Base-by-base conservation (phyloP, 192 early-diverging fungal species). In the Coemansia sp. region DNA sequence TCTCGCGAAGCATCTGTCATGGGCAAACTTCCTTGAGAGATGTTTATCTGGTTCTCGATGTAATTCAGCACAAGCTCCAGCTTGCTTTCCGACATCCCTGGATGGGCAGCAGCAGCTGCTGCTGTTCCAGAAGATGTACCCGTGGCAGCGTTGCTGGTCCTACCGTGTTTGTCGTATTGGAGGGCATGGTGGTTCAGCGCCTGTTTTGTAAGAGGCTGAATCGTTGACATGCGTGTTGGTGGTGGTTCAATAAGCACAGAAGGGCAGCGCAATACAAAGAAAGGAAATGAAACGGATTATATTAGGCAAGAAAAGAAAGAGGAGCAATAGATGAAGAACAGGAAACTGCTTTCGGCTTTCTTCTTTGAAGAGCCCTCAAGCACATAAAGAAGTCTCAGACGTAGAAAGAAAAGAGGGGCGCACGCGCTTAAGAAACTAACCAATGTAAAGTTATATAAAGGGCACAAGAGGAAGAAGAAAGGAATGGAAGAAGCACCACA, bases 201-300 rank as follows among this genome's bases (percentile, higher is more conserved):
- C 48, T 69, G 63, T 55, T 65, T 57, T n/a, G 72, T 75, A 29
- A 68, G 72, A 30, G 70, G 65, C 41, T 34, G 52, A 56, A 56
- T 59, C 33, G 52, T 54, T 54, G 62, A 44, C 62, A 56, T 64
- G 37, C 22, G 45, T 48, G 22, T 31, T 44, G 41, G 8, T 11
- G 37, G 25, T 59, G 9, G 57, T 59, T 59, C 40, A 45, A 13
- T 19, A 42, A 30, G 11, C 13, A 34, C 55, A 11, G 40, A 3
- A 34, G 23, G 23, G 15, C 23, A 57, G 36, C 17, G 38, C 28
- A 29, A 60, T 40, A 50, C 34, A 40, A 41, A n/a, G n/a, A n/a
- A n/a, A n/a, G n/a, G n/a, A n/a, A n/a, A n/a, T n/a, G 36, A 11
- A 1, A 50, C 17, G 23, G 47, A 34, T 20, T 36, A 25, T 23